Conservation (phyloP, 495 filamentous ascomycete genomes). For the Penicillium bialowiezense region DNA sequence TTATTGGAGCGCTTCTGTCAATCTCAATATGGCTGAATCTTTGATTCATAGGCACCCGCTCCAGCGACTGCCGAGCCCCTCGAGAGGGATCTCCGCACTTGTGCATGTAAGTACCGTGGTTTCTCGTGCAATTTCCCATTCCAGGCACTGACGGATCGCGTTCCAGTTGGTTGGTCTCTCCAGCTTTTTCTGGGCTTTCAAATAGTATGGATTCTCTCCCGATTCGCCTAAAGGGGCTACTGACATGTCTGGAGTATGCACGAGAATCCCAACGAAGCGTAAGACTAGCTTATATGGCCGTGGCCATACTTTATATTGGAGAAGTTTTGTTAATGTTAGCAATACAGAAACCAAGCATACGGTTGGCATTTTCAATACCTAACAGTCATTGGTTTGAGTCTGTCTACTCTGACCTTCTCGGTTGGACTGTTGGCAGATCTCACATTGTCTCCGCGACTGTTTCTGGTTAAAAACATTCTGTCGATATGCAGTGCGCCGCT, state of each 20-base stretch:
- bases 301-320: too few relatives aligned
- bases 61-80: conserved; percentile 69
- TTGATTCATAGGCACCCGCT: conserved; percentile 57
- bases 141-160: not conserved
- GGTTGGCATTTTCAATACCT: conserved; percentile 85
- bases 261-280: conserved; percentile 46
- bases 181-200: conserved; percentile 68
- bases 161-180: conserved; percentile 54
- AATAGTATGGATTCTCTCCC: conserved; percentile 45
- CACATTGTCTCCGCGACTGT: conserved; percentile 60
- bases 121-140: not conserved
- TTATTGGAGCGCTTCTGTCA: not conserved
- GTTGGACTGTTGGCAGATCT: conserved; percentile 74
- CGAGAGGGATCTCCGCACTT: conserved; percentile 62
- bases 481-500: conserved; percentile 72
- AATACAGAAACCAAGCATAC: conserved; percentile 60
- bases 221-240: conserved; percentile 4
- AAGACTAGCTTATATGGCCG: too few relatives aligned
- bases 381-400: conserved; percentile 74
- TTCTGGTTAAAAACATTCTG: conserved; percentile 70
- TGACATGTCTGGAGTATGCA: conserved; percentile 34
- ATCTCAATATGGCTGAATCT: conserved; percentile 9
- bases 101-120: conserved; percentile 55
- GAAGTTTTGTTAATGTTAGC: conserved; percentile 13
- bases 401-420: conserved; percentile 67